These are phyloP conservation scores for Biscogniauxia mediterranea DNA, from an alignment of 2,329 filamentous ascomycete genomes.

Conservation along the genomic window DNA sequence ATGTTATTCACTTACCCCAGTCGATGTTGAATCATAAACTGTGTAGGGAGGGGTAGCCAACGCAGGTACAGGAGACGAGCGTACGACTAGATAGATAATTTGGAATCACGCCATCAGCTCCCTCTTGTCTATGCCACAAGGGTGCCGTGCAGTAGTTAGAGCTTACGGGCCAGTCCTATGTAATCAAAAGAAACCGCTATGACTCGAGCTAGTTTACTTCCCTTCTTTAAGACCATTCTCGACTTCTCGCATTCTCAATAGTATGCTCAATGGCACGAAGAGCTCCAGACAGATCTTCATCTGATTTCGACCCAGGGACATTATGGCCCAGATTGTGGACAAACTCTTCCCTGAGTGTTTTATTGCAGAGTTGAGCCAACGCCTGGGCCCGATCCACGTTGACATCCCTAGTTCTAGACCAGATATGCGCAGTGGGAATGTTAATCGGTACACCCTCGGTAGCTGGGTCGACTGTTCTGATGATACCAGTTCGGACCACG, in stretches of 20 bases:
- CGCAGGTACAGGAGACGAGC: neutral
- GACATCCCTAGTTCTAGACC: constrained; percentile 19
- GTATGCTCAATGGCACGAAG: constrained; percentile 29
- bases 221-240: neutral
- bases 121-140: neutral
- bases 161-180: neutral
- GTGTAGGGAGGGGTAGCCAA: neutral
- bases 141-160: neutral
- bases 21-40: neutral
- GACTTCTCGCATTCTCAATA: constrained; percentile 21
- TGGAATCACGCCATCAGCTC: neutral
- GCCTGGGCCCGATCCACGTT: constrained; percentile 16
- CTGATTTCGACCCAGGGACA: constrained; percentile 28
- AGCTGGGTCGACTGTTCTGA: constrained; percentile 26
- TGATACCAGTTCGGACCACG: constrained; percentile 20
- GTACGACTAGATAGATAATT: neutral
- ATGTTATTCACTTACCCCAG: neutral
- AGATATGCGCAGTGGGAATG: constrained; percentile 31
- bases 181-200: neutral
- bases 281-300: constrained; percentile 20
- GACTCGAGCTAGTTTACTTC: neutral
- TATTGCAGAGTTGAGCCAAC: constrained; percentile 23
- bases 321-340: constrained; percentile 27
- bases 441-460: constrained; percentile 24
- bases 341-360: constrained; percentile 23